Base-by-base conservation (phyloP, 1,284 basidiomycete species). In the Vanrija pseudolonga region DNA sequence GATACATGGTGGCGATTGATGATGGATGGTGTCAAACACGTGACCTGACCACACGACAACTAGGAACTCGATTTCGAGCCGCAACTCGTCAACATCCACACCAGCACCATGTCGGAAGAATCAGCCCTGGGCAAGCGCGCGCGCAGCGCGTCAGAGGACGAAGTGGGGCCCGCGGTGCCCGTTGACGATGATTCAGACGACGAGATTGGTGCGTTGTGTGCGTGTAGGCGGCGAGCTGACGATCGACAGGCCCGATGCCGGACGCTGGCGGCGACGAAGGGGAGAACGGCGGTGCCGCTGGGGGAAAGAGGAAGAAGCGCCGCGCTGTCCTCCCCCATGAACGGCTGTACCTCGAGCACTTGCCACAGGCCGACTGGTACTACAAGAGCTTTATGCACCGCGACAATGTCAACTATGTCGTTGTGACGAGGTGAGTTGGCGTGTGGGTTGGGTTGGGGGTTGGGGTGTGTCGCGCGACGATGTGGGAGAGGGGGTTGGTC, bases 361-460 rank as follows among this genome's bases (percentile, higher is more conserved):
- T 99, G 24, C 96, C 96, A 1, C 85, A 85, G 66, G 85, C 92
- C 48, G 90, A 97, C 69, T 85, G 96, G 63, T 99, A 98, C 77
- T 88, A 86, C 79, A 93, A 95, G 79, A 94, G 90, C 57, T 96
- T 98, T 77, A 98, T 98, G 96, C 96, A 99, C 76, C 81, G 94
- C 49, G 95, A 98, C 66, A 83, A 86, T 18, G 82, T 98, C 63
- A 95, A 91, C 72, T 94, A 89, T 67, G 86, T 86, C 47, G 84
- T 87, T 19, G 84, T 90, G 65, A 94, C 92, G 17, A 87, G 83
- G 89, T 92, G 54, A 57, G 83, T 72, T 4, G 32, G 28, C 7
- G 24, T 26, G 24, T 4, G 24, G 24, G 24, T 9, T 4, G 4
- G 24, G 24, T 4, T 26, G 24, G 24, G 24, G n/a, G n/a, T n/a